Conservation (phyloP, 139 green algal genomes). For the Coelastrella sp. region DNA sequence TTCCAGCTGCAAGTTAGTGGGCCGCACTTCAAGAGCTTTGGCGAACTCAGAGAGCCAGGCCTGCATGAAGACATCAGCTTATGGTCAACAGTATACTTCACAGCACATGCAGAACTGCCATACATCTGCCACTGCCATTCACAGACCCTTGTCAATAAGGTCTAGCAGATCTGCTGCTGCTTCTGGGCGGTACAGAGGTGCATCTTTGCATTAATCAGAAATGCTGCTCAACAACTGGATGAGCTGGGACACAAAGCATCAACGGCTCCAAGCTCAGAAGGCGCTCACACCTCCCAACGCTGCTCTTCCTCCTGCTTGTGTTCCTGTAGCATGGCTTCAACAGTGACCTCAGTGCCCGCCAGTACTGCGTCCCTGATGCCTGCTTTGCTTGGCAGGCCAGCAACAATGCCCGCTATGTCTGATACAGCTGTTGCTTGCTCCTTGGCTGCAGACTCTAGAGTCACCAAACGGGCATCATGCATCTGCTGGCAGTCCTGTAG, state of each 20-base stretch:
- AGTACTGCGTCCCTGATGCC: slow-evolving; percentile 14
- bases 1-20: slow-evolving; percentile 18
- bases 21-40: background rate
- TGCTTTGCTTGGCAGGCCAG: slow-evolving; percentile 18
- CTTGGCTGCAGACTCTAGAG: background rate
- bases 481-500: background rate
- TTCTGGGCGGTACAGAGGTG: background rate
- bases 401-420: background rate
- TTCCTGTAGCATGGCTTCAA: background rate
- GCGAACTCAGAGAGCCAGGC: slow-evolving; percentile 35
- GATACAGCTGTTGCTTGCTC: background rate
- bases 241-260: background rate
- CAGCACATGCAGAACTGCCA: too few relatives aligned
- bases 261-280: background rate
- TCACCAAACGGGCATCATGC: background rate
- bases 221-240: too few relatives aligned
- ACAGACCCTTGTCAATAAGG: too few relatives aligned
- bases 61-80: background rate
- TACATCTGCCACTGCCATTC: too few relatives aligned
- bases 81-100: too few relatives aligned
- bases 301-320: slow-evolving; percentile 32
- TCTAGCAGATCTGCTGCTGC: background rate
- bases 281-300: slow-evolving; percentile 32
- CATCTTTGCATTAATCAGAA: background rate
- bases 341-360: background rate